These are phyloP conservation scores for Pseudogymnoascus sp. DNA, from an alignment of 2,329 filamentous ascomycete genomes.

Conservation along the genomic window DNA sequence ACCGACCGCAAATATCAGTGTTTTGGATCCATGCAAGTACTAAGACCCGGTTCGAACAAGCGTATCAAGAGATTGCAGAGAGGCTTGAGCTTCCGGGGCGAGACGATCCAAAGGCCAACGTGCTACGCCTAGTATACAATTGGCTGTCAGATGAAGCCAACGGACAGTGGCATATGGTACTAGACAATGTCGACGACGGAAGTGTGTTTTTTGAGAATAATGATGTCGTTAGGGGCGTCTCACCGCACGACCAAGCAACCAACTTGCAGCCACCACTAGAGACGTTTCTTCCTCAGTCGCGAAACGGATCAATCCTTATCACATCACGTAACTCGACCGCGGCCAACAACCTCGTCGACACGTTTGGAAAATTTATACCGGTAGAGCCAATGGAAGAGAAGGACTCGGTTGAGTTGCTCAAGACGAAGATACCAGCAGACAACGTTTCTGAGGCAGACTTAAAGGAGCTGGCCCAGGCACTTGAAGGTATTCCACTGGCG, in stretches of 20 bases:
- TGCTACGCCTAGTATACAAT: background rate
- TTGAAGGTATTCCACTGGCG: conserved; percentile 14
- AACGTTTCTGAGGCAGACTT: background rate
- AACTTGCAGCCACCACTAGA: conserved; percentile 22
- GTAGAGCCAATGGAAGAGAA: background rate
- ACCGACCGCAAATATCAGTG: conserved; percentile 13
- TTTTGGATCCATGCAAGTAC: conserved; percentile 21
- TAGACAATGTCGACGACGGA: conserved; percentile 31
- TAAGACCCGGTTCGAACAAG: conserved; percentile 17
- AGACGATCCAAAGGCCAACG: background rate
- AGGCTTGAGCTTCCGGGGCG: conserved; percentile 1
- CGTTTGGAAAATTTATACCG: background rate
- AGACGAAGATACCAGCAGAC: background rate
- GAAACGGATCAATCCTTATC: background rate
- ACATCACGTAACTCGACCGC: background rate
- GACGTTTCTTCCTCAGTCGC: background rate
- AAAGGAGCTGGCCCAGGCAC: background rate
- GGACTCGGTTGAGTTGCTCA: background rate
- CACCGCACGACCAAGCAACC: conserved; percentile 3
- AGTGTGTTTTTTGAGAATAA: background rate
- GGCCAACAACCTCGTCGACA: background rate
- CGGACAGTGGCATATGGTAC: conserved; percentile 28
- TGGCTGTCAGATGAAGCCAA: conserved; percentile 11
- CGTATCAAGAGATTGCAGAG: conserved; percentile 18
- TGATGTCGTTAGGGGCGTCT: background rate